These are phyloP conservation scores for Wallacemonas sp. DNA, from an alignment of 208 protist genomes.

Conservation along the genomic window DNA sequence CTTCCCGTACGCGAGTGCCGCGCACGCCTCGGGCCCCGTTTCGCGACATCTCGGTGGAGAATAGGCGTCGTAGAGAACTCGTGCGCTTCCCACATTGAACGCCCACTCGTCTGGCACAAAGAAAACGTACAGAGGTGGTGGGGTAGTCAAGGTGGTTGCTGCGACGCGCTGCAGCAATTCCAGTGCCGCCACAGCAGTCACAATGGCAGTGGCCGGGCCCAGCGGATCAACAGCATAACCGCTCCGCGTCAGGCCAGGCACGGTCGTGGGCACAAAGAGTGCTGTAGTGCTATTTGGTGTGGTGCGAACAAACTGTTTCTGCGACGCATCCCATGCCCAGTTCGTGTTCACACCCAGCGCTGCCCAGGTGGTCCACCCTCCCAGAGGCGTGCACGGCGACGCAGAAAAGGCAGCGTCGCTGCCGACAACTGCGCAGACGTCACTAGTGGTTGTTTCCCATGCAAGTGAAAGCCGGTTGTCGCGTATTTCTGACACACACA, in stretches of 20 bases:
- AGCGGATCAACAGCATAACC: constrained; percentile 12
- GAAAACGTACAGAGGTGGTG: constrained; percentile 22
- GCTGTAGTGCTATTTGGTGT: constrained; percentile 19
- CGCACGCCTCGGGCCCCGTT: constrained; percentile 11
- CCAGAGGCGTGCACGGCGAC: constrained; percentile 13
- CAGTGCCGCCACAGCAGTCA: constrained; percentile 17
- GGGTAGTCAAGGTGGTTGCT: background rate
- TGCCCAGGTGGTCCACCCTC: constrained; percentile 30
- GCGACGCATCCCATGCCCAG: constrained; percentile 15
- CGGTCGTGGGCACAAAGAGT: constrained; percentile 18
- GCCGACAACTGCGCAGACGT: too few relatives aligned
- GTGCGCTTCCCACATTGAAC: constrained; percentile 25
- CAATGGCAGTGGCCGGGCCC: constrained; percentile 25
- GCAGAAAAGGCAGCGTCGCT: background rate
- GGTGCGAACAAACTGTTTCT: constrained; percentile 14
- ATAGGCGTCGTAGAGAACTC: constrained; percentile 27
- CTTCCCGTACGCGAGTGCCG: constrained; percentile 17
- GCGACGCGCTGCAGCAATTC: constrained; percentile 14
- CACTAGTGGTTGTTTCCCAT: too few relatives aligned
- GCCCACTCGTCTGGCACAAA: constrained; percentile 33
- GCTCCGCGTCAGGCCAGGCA: constrained; percentile 2
- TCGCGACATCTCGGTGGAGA: background rate
- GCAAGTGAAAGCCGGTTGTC: constrained; percentile 6
- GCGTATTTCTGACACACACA: constrained; percentile 18
- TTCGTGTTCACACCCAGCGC: constrained; percentile 14